Evolutionary conservation across 2,329 filamentous ascomycete species (phyloP), one percentile per base, ranked within the genome.

Genomic region (Neopestalotiopsis sp.): DNA sequence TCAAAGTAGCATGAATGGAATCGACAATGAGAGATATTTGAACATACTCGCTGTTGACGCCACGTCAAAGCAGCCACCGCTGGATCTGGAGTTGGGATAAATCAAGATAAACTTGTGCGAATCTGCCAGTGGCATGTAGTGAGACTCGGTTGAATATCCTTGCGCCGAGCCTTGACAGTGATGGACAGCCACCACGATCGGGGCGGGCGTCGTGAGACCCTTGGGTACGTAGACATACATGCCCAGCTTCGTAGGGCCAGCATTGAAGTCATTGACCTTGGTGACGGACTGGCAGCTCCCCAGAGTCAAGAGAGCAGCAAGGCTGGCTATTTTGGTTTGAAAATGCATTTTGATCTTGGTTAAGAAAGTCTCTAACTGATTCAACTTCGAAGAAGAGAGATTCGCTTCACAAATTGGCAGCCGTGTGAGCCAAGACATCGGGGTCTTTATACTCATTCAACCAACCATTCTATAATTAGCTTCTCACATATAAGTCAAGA

Each of bases 11-110:
- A n/a, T 53, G 14, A 9, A 53, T 17, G 17, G 9, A 53, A 20
- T n/a, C 17, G 45, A 53, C 17, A 20, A n/a, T 9, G 24, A 34
- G 3, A n/a, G 13, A 2, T 14, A 7, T 9, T 9, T 4, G 67
- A 40, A 74, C 75, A 42, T 73, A 78, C 76, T 74, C 42, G 80
- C 82, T 53, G 81, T 81, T 10, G 85, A 88, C 5, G 86, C 84
- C 5, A 90, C 88, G 72, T 91, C 89, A 84, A 88, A 91, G 79
- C 89, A 91, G 58, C 77, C 82, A 53, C 80, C 82, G 14, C 74
- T 75, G 67, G 78, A 81, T 64, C 74, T 80, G 5, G 79, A 83
- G 72, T 80, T 80, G 2, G 85, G 84, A 70, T 83, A 86, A 70
- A 86, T 83, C 20, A 83, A 76, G 67, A 91, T 88, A 77, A 87